Base-by-base conservation (phyloP, 2,329 filamentous ascomycete species). In the Hypomyces rosellus region DNA sequence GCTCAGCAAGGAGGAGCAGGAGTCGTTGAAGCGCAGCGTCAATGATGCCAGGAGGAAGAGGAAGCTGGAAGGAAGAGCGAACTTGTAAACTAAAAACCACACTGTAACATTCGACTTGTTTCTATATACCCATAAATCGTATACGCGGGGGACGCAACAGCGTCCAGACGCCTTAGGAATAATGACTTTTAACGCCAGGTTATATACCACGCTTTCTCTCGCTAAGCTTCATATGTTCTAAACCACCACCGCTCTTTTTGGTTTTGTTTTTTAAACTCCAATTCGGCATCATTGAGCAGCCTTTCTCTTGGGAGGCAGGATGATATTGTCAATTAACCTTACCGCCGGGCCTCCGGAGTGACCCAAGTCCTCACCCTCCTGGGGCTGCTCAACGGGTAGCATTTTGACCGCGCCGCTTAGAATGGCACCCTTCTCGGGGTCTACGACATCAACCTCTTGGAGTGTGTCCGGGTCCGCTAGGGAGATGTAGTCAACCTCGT, bases 371-470 rank as follows among this genome's bases (percentile, higher is more conserved):
- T 97, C 91, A 1, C 79, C 87, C 5, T 81, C 71, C 45, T 74
- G 76, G 1, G 84, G 76, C 46, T 81, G 76, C 63, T 95, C 88
- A 2, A 96, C 73, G 0, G 90, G 87, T 42, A 89, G 65, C 86
- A 99, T 95, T 70, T 88, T 93, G 51, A 99, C 74, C 0, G 93
- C 93, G 3, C 89, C 90, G 64, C 92, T 97, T 51, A 99, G 69
- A 34, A 99, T 86, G 0, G 86, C 91, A 2, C 92, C 92, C 55
- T 74, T 81, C 0, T 71, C 69, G 0, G 77, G 74, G 61, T 96
- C 87, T 2, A 97, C 78, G 12, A 71, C 65, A 1, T 86, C 77
- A 2, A 96, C 61, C 69, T 97, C 92, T 53, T 88, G 79, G 72
- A 99, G 81, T 0, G 85, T 86, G 8, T 89, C 82, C 1, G 89